Evolutionary conservation across 139 green algal genomes (phyloP).

Genomic region (Desmodesmus armatus): DNA sequence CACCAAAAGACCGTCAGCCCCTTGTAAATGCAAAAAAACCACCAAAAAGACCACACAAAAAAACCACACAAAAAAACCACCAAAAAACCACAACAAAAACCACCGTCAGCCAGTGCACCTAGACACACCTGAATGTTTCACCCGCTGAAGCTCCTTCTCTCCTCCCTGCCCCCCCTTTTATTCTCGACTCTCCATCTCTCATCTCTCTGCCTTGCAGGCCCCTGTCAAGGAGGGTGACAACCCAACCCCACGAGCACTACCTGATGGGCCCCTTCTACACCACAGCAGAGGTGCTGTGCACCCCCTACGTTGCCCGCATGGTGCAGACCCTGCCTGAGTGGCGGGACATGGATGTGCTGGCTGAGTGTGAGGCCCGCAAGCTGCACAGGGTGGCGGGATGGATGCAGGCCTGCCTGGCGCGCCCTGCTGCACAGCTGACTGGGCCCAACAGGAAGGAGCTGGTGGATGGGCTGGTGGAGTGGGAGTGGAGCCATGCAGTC

Average conservation of each 20-base stretch:
- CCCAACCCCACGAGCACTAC: conserved; percentile 22
- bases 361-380: background rate
- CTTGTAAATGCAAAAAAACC: too few species aligned
- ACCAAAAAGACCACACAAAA: too few species aligned
- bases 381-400: conserved; percentile 25
- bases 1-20: too few species aligned
- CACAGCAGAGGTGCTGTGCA: conserved; percentile 31
- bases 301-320: conserved; percentile 38
- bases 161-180: too few species aligned
- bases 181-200: too few species aligned
- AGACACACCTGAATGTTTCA: too few species aligned
- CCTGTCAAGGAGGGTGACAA: too few species aligned
- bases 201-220: too few species aligned
- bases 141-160: too few species aligned
- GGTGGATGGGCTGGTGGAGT: conserved; percentile 32
- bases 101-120: too few species aligned
- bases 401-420: conserved; percentile 38
- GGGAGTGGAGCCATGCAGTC: conserved; percentile 42
- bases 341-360: conserved; percentile 42
- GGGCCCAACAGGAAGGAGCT: conserved; percentile 25
- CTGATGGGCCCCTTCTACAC: conserved; percentile 45
- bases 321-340: conserved; percentile 43
- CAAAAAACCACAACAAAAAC: too few species aligned
- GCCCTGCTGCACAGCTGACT: conserved; percentile 4
- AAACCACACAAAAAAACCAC: too few species aligned